A percentile compares a stretch with the other conserved stretches of the same genome.
These are phyloP conservation scores for Fonsecaea monophora DNA, from an alignment of 2,329 filamentous ascomycete species.

Conservation along the genomic window DNA sequence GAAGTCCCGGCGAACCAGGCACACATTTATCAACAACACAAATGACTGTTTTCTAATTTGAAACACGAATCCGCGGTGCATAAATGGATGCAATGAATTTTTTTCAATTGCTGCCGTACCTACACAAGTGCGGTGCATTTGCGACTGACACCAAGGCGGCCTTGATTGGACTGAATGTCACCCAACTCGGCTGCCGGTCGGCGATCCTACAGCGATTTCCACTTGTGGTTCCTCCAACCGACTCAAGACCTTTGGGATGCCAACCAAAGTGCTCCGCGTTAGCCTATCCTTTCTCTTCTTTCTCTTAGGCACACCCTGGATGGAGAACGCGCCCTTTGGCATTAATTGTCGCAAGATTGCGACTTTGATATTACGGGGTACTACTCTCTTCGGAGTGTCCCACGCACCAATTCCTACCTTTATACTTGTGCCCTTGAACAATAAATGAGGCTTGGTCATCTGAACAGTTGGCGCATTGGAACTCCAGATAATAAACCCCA, in stretches of 20 bases:
- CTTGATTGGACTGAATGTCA: not conserved
- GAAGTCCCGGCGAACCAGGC: not conserved
- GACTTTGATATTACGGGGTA: no score
- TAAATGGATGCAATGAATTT: not conserved
- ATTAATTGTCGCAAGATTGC: not conserved
- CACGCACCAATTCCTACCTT: not conserved
- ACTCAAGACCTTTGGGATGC: conserved; percentile 3
- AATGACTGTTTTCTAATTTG: not conserved
- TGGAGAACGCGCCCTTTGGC: conserved; percentile 5
- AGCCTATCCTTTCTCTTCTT: not conserved
- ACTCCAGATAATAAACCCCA: not conserved
- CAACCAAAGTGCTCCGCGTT: conserved; percentile 7
- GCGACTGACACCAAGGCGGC: not conserved
- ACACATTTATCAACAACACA: not conserved
- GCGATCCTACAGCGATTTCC: not conserved
- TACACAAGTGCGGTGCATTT: not conserved
- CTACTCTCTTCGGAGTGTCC: not conserved
- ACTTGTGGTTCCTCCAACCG: not conserved
- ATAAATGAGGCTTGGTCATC: not conserved
- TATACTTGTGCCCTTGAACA: not conserved
- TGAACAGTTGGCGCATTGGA: not conserved
- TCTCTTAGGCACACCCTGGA: not conserved
- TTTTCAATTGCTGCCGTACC: not conserved
- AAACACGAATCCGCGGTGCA: not conserved
- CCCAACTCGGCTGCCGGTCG: not conserved